Evolutionary conservation across 106 monocot species (phyloP).

Genomic region (Dioscorea alata): DNA sequence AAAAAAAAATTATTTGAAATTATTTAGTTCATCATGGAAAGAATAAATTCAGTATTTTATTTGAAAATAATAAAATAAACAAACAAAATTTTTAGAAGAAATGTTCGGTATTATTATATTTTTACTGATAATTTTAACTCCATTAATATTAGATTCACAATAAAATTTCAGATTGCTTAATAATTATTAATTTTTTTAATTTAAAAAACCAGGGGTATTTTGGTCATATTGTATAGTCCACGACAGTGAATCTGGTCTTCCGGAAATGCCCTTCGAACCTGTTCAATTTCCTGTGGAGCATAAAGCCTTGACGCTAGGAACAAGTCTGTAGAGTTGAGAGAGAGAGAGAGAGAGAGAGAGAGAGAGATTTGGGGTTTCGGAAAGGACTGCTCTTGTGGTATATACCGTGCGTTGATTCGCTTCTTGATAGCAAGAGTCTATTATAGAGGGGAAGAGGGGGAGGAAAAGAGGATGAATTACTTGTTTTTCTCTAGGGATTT

Average conservation of each 20-base stretch:
- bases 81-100: no score
- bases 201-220: no score
- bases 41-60: no score
- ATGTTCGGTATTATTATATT: no score
- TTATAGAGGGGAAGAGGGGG: neutral
- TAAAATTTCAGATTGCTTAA: no score
- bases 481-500: conserved; percentile 14
- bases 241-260: neutral
- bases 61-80: no score
- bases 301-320: neutral
- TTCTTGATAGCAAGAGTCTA: neutral
- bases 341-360: conserved; percentile 13
- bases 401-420: conserved; percentile 33
- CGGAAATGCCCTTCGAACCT: conserved; percentile 14
- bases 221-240: neutral
- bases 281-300: neutral
- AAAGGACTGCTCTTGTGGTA: neutral
- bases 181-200: no score
- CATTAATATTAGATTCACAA: no score
- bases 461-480: neutral
- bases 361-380: neutral
- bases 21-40: no score
- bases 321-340: neutral
- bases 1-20: no score
- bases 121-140: no score